Conservation (phyloP, 164 flowering plant genomes). For the Vitis riparia region DNA sequence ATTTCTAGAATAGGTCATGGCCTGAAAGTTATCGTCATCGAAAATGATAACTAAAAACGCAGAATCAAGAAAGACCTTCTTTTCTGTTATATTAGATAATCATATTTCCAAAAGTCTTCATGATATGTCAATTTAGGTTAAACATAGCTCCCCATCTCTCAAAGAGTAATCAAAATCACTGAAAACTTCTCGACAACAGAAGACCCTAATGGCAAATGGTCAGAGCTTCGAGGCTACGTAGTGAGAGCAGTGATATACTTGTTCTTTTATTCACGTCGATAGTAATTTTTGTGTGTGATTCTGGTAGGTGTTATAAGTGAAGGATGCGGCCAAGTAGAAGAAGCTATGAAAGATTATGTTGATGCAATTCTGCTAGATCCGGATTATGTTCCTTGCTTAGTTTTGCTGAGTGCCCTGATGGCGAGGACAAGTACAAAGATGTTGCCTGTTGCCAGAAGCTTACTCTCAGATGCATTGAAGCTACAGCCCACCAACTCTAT, state of each 20-base stretch:
- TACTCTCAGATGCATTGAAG: conserved; percentile 86
- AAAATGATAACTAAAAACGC: too few species aligned
- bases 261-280: background rate
- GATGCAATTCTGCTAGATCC: conserved; percentile 60
- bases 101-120: too few species aligned
- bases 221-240: too few species aligned
- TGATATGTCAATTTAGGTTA: too few species aligned
- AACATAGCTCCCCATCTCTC: too few species aligned
- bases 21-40: background rate
- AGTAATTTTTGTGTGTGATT: background rate
- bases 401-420: conserved; percentile 57
- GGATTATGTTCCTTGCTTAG: conserved; percentile 61
- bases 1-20: background rate
- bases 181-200: too few species aligned
- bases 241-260: too few species aligned
- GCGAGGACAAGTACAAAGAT: conserved; percentile 49
- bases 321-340: conserved; percentile 48
- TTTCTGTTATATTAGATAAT: too few species aligned
- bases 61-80: too few species aligned
- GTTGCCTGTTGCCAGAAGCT: conserved; percentile 74
- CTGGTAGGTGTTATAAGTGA: conserved; percentile 60
- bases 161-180: too few species aligned
- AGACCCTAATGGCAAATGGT: too few species aligned
- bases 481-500: conserved; percentile 77
- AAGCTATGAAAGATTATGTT: conserved; percentile 52